Conservation (phyloP, 2,329 filamentous ascomycete species). For the Diaporthe sp. region DNA sequence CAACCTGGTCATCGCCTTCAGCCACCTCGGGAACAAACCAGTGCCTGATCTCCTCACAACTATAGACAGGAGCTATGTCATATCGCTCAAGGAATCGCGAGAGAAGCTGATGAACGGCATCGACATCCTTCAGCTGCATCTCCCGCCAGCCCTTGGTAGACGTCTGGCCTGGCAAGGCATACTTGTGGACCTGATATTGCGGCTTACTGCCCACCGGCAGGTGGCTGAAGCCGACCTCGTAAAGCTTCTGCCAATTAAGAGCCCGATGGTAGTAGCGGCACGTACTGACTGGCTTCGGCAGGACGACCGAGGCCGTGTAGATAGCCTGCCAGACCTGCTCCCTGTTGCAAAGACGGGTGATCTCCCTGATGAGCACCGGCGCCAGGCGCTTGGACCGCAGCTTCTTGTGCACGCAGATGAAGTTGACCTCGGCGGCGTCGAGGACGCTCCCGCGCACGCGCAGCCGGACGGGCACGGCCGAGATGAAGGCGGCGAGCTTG, state of each 20-base stretch:
- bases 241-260: not conserved
- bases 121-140: not conserved
- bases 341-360: not conserved
- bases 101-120: not conserved
- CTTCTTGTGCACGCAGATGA: conserved; percentile 3
- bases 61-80: not conserved
- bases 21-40: not conserved
- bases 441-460: not conserved
- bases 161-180: not conserved
- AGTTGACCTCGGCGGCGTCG: not conserved
- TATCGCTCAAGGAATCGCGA: not conserved
- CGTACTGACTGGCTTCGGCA: not conserved
- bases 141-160: not conserved
- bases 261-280: not conserved
- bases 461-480: not conserved
- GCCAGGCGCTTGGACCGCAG: not conserved
- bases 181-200: not conserved
- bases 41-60: not conserved
- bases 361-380: not conserved
- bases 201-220: not conserved
- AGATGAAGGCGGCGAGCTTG: conserved; percentile 1
- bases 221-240: not conserved
- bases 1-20: not conserved
- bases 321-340: not conserved
- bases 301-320: not conserved